A percentile compares a stretch with the other conserved stretches of the same genome.
Conservation (phyloP, 371 early-diverging fungal genomes). For the Lichtheimia hyalospora region DNA sequence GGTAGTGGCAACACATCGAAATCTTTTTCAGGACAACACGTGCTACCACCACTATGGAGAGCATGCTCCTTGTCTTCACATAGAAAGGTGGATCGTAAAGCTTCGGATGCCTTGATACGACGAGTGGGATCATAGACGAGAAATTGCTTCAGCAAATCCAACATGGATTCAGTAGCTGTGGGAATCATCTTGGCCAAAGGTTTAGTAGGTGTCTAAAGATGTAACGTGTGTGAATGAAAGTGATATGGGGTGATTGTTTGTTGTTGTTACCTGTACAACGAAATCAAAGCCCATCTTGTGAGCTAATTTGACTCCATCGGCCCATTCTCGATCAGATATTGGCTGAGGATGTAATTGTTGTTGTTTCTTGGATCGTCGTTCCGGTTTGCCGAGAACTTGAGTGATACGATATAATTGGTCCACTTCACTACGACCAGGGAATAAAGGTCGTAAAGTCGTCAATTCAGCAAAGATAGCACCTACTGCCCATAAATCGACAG, state of each 20-base stretch:
- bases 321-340: constrained; percentile 49
- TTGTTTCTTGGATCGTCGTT: constrained; percentile 1
- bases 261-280: constrained; percentile 38
- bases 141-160: constrained; percentile 80
- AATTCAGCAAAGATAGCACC: constrained; percentile 94
- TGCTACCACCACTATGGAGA: no score
- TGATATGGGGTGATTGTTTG: constrained; percentile 12
- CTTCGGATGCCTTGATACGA: constrained; percentile 76
- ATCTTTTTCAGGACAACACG: neutral
- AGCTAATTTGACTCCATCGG: constrained; percentile 65
- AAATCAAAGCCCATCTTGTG: constrained; percentile 67
- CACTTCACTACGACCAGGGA: constrained; percentile 91
- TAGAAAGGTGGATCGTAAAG: constrained; percentile 73
- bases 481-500: constrained; percentile 98
- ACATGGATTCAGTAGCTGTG: constrained; percentile 59
- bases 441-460: constrained; percentile 80
- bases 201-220: constrained; percentile 46
- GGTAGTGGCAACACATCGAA: neutral
- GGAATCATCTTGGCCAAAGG: constrained; percentile 63
- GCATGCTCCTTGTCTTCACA: neutral
- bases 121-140: constrained; percentile 86
- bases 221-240: no score
- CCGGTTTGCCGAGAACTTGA: constrained; percentile 60
- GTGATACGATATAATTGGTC: constrained; percentile 84
- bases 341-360: constrained; percentile 7